Evolutionary conservation across 2,329 filamentous ascomycete species (phyloP), one percentile per base, ranked within the genome.

Genomic region (Fusarium floridanum): DNA sequence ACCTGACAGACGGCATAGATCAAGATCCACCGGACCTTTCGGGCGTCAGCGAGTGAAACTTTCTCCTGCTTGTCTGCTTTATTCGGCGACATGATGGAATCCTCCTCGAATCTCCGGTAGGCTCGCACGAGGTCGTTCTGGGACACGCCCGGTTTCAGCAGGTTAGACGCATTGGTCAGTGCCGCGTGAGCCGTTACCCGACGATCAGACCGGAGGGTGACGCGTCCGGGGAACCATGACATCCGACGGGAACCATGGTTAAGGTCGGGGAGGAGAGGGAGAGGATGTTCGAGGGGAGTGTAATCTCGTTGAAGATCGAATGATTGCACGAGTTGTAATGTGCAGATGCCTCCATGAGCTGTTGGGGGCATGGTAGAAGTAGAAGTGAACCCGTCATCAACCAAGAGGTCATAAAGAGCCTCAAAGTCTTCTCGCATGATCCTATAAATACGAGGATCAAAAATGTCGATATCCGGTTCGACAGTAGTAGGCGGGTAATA

Each of bases 21-120:
- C 39, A 95, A 80, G 34, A 95, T 89, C 94, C 94, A 97, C 43
- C 94, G 88, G 17, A 95, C 89, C 81, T 95, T 95, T 45, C 94
- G 90, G 2, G 90, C 93, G 72, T 96, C 94, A 10, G 88, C 85
- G 12, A 90, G 83, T 0, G 82, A 82, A 3, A 84, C 78, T 77
- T 89, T 91, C 39, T 91, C 89, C 7, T 81, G 69, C 66, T 89
- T 90, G 67, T 92, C 89, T 1, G 84, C 83, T 70, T 88, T 91
- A 22, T 85, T 83, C 2, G 88, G 85, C 0, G 83, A 82, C 57
- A 86, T 82, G 22, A 88, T 80, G 9, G 85, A 86, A 8, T 90
- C 87, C 62, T 90, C 88, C 78, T 97, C 94, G 66, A 95, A 96
- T 4, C 85, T 86, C 5, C 90, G 86, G 77, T 95, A 97, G 1